Evolutionary conservation across 331 rosid species (phyloP), one percentile per base, ranked within the genome.

Genomic region (Phaseolus coccineus): DNA sequence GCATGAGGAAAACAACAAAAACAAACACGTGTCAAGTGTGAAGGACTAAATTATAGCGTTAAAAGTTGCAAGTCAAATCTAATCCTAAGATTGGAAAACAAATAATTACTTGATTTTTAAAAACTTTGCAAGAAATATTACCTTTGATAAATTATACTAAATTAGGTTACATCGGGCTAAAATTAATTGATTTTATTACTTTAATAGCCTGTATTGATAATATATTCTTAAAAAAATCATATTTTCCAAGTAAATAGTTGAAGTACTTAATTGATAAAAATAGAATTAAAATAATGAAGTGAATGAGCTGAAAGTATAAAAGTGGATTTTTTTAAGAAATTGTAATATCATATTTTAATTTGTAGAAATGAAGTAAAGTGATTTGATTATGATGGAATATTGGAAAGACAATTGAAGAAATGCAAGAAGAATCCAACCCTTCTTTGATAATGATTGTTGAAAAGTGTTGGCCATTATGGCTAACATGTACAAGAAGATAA

Each of bases 401-500:
- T 50, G 33, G 12, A 69, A 71, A 51, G 56, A 53, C 46, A 27
- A 22, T 10, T 15, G 31, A 65, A 50, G 63, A 62, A 46, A 75
- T 39, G 27, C 24, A 44, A 80, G 79, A 63, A 84, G 70, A 84
- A 31, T 67, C 6, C 69, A 76, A 52, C 28, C 40, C 46, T 82
- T 51, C 64, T 76, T 33, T 53, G 63, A 33, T 55, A 58, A 74
- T 73, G 73, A 61, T 76, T 83, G 86, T 87, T 83, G 66, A 71
- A 81, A 91, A 62, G 70, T 71, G 81, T 59, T 40, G 71, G 68
- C 71, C 85, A 82, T 61, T 71, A 81, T 44, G 81, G 46, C 87
- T 78, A 82, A 77, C 71, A 82, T 77, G 57, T 82, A 86, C 86
- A 76, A 70, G 46, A 76, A 46, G 76, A 79, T 73, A 69, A 82